Evolutionary conservation across 2,329 filamentous ascomycete genomes (phyloP).

Genomic region (Fusarium sp.): DNA sequence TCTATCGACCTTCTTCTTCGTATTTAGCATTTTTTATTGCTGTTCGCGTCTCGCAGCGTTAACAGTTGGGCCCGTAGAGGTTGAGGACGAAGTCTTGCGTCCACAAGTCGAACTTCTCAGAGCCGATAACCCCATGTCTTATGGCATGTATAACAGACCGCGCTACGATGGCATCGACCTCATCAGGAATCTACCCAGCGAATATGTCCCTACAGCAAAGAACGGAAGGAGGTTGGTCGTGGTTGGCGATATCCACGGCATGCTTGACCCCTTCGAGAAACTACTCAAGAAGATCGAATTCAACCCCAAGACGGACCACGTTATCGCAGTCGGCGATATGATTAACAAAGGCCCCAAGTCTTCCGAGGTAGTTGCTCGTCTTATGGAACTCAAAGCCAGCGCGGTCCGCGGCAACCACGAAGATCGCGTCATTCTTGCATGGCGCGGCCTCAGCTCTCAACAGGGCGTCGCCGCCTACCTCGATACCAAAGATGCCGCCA

Average conservation of each 20-base stretch:
- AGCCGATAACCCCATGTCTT: slow-evolving; percentile 51
- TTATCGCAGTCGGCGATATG: slow-evolving; percentile 80
- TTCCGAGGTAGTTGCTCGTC: slow-evolving; percentile 76
- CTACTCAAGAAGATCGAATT: slow-evolving; percentile 75
- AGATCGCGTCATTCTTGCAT: slow-evolving; percentile 78
- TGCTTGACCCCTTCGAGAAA: slow-evolving; percentile 69
- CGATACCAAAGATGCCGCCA: slow-evolving; percentile 31
- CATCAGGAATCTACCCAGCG: slow-evolving; percentile 42
- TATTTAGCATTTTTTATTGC: slow-evolving; percentile 47
- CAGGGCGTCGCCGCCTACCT: slow-evolving; percentile 41
- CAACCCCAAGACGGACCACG: slow-evolving; percentile 66
- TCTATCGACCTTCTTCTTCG: slow-evolving; percentile 44
- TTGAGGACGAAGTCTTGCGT: slow-evolving; percentile 4
- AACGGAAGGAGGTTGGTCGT: slow-evolving; percentile 73
- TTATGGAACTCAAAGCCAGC: slow-evolving; percentile 76
- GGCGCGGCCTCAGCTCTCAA: slow-evolving; percentile 46
- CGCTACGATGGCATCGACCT: slow-evolving; percentile 46
- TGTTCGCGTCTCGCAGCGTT: slow-evolving; percentile 44
- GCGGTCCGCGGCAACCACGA: slow-evolving; percentile 94
- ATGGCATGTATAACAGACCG: slow-evolving; percentile 52
- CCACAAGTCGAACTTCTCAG: slow-evolving; percentile 28
- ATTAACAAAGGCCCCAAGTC: slow-evolving; percentile 90
- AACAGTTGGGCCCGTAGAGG: slow-evolving; percentile 20
- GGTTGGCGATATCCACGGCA: slow-evolving; percentile 93
- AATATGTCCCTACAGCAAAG: slow-evolving; percentile 44